Base-by-base conservation (phyloP, 2,329 filamentous ascomycete species). In the Cladosporium sphaerospermum region DNA sequence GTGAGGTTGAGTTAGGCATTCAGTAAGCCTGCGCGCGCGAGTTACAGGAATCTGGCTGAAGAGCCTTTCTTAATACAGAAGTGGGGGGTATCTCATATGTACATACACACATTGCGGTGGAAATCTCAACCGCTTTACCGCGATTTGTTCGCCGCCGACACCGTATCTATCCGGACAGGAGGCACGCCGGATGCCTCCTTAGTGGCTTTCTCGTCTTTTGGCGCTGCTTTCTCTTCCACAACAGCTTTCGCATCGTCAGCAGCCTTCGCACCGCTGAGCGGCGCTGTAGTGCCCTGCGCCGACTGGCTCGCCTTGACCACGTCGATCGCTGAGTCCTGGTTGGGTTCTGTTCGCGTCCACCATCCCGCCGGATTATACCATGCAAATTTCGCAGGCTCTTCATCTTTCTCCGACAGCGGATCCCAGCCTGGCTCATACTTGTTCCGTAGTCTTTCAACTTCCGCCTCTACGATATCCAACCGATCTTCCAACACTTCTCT, bases 401-500 rank as follows among this genome's bases (percentile, higher is more conserved):
- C 59, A 42, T 66, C 55, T 13, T 59, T 62, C 41, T 70, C 69
- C 52, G 73, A 71, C 41, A 68, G 54, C 13, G 59, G 62, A 37
- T 60, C 61, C 14, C 70, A 57, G 18, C 66, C 58, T 4, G 65
- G 63, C 54, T 67, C 61, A 54, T 65, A 64, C 54, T 67, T 63
- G 16, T 59, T 57, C 39, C 59, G 54, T 23, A 72, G 57, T 45
- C 70, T 66, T 51, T 70, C 69, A 23, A 76, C 61, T 57, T 75
- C 69, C 9, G 64, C 70, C 64, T 84, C 80, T 2, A 86, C 64
- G 54, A 80, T 77, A 41, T 75, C 75, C 10, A 87, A 61, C 18
- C 81, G 73, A 53, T 83, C 81, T 2, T 77, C 74, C 3, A 86
- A 78, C 56, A 82, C 79, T 53, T 84, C 81, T 52, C 82, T 69